Evolutionary conservation across 164 flowering plant species (phyloP).

Genomic region (Paratinospora sagittata): DNA sequence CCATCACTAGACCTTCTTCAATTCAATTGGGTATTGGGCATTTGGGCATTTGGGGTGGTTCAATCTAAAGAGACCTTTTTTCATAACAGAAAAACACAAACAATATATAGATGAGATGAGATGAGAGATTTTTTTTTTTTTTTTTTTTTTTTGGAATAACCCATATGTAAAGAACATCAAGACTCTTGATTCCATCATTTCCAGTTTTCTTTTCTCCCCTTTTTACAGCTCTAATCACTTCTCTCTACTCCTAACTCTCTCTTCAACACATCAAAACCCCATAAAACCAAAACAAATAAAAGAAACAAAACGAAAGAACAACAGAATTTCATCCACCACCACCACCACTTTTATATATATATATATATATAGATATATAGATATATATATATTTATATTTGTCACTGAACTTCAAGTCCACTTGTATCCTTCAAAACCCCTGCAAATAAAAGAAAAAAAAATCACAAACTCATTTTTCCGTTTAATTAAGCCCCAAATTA

Average conservation of each 20-base stretch:
- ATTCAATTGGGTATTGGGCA: no score
- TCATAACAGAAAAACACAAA: no score
- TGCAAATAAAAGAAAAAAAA: neutral
- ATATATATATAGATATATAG: no score
- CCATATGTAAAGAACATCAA: neutral
- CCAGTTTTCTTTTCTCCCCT: neutral
- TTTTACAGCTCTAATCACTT: neutral
- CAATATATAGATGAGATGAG: no score
- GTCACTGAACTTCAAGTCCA: neutral
- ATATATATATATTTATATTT: no score
- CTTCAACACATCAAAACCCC: neutral
- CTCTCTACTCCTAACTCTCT: neutral
- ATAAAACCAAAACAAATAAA: neutral
- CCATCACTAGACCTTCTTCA: no score
- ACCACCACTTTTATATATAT: neutral
- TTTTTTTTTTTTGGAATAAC: no score
- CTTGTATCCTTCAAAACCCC: neutral
- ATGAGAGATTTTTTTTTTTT: no score
- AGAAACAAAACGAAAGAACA: neutral
- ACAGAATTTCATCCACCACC: neutral
- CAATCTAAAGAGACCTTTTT: no score
- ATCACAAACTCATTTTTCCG: neutral
- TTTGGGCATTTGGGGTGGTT: no score
- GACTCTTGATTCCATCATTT: no score
- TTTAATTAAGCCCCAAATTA: neutral